Conservation (phyloP, 176 grass and related monocot genomes). For the Triticum monococcum region DNA sequence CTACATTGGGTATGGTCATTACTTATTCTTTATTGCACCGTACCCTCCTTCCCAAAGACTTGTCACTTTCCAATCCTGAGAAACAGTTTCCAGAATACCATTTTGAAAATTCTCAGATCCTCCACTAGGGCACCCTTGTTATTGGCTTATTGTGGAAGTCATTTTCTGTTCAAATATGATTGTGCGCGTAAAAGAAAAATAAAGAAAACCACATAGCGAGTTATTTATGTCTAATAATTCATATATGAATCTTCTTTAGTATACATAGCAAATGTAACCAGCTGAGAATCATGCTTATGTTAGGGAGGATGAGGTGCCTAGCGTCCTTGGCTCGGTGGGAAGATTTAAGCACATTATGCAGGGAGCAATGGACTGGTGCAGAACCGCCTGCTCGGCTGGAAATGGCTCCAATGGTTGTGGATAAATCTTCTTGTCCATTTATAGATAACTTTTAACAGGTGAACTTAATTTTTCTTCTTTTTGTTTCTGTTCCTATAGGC, state of each 20-base stretch:
- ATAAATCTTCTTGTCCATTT: conserved; percentile 24
- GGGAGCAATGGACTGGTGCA: conserved; percentile 97
- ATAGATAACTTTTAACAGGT: neutral
- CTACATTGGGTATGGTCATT: conserved; percentile 63
- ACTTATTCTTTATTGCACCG: neutral
- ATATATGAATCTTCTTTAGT: conserved; percentile 7
- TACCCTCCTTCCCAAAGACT: neutral
- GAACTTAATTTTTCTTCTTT: conserved; percentile 7
- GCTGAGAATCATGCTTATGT: conserved; percentile 31
- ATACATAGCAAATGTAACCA: neutral
- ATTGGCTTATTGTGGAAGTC: conserved; percentile 9
- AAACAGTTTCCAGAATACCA: conserved; percentile 3
- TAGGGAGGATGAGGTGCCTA: conserved; percentile 95
- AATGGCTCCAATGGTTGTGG: conserved; percentile 96
- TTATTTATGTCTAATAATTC: conserved; percentile 1
- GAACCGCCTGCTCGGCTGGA: conserved; percentile 87
- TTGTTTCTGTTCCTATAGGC: conserved; percentile 48
- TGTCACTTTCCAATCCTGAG: neutral
- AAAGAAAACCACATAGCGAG: neutral
- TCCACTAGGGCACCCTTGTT: neutral
- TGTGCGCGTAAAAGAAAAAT: neutral
- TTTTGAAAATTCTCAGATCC: neutral
- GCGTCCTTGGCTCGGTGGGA: conserved; percentile 94
- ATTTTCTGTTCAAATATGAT: conserved; percentile 9
- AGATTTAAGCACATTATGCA: conserved; percentile 84